Conservation (phyloP, 495 filamentous ascomycete genomes). For the Lentithecium fluviatile region DNA sequence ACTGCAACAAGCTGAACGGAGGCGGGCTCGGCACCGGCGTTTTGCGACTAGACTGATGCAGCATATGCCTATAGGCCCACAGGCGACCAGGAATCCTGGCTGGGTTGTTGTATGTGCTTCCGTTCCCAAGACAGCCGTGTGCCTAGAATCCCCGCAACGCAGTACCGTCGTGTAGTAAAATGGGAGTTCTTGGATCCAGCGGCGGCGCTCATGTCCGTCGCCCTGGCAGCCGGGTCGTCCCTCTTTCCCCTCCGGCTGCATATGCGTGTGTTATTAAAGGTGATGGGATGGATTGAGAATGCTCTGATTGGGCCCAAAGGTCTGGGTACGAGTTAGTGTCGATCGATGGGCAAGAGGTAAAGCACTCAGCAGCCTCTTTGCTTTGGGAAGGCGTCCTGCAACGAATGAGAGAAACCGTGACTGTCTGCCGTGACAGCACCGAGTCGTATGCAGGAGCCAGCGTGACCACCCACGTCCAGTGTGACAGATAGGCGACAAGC, state of each 20-base stretch:
- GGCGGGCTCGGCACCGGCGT: no score
- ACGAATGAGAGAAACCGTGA: constrained; percentile 25
- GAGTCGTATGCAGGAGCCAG: constrained; percentile 13
- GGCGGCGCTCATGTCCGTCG: not conserved
- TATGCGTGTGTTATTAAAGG: no score
- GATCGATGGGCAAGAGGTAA: constrained; percentile 7
- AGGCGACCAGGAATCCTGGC: no score
- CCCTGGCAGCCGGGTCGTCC: not conserved
- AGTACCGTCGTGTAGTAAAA: no score
- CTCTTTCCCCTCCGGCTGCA: not conserved
- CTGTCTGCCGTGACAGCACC: constrained; percentile 23
- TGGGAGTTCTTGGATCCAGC: not conserved
- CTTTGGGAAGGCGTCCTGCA: not conserved
- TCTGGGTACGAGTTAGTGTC: not conserved
- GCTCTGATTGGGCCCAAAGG: not conserved
- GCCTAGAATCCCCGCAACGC: no score
- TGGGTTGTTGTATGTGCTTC: no score
- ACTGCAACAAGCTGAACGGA: no score
- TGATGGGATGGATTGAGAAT: not conserved
- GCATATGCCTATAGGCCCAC: no score
- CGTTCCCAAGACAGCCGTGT: no score
- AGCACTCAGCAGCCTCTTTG: not conserved
- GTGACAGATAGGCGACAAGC: constrained; percentile 14
- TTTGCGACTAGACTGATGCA: no score
- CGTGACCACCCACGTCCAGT: constrained; percentile 17